phyloP scores from a whole-genome alignment of 1,284 basidiomycete species.

The Singerocomus rubriflavus region DNA sequence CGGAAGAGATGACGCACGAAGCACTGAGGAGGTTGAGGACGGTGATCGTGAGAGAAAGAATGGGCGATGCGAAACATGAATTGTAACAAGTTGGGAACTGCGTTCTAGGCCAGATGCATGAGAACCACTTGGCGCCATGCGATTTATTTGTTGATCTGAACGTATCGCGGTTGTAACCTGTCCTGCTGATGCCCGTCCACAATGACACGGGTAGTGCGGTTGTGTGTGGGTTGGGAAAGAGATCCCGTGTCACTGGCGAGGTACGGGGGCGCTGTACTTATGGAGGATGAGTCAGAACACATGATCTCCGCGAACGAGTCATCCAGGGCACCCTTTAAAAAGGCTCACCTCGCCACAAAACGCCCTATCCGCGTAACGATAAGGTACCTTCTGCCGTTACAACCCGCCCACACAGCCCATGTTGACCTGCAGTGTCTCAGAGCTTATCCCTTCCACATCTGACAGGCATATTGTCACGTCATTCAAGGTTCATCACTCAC shows the following conservation, averaged over 20 bases:
- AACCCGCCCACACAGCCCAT: background rate
- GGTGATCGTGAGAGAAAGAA: constrained; percentile 50
- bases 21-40: constrained; percentile 63
- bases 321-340: constrained; percentile 6
- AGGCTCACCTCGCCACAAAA: background rate
- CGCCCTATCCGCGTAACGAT: background rate
- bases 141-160: background rate
- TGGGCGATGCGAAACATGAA: background rate
- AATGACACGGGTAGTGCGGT: too few relatives aligned
- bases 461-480: constrained; percentile 18
- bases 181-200: background rate
- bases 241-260: too few relatives aligned
- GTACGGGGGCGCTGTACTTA: too few relatives aligned
- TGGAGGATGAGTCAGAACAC: too few relatives aligned
- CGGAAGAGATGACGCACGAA: constrained; percentile 68
- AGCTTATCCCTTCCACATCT: constrained; percentile 5
- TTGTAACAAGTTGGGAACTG: background rate
- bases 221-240: background rate
- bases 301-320: background rate
- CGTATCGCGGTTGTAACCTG: background rate
- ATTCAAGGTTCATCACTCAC: constrained; percentile 16
- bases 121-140: background rate
- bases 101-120: background rate
- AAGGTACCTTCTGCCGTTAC: constrained; percentile 17
- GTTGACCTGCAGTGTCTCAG: background rate